Evolutionary conservation across 139 green algal species (phyloP), one percentile per base, ranked within the genome.

Genomic region (Tetradesmus lagerheimii): DNA sequence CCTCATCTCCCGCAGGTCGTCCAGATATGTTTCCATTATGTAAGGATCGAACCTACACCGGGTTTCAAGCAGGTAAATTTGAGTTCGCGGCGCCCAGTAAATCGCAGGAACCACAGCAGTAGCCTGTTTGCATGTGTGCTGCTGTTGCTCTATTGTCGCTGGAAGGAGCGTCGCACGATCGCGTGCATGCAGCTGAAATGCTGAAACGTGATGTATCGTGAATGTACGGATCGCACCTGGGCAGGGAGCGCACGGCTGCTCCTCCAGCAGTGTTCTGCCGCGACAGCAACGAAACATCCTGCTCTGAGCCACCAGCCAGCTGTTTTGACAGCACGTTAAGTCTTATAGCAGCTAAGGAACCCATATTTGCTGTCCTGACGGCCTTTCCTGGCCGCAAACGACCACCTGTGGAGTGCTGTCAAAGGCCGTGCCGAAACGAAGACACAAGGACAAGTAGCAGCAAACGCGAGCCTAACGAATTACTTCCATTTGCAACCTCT

Each of bases 21-120:
- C 91, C 20, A 93, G 45, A 74, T 93, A 93, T 1, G 75, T 90
- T 45, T 93, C 91, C 80, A 93, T 85, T 9, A 91, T 80, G 57
- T 93, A 91, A 2, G 87, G 57, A 75, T 91, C 87, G n/a, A 93
- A 93, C 31, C 53, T 67, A 20, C n/a, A 2, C 47, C 18, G 47
- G 47, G 12, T 11, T 62, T 11, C 6, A 62, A 14, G 47, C 12
- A 18, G 8, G 12, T 62, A 14, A 6, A 23, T 20, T 31, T 71
- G 23, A 71, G 57, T 14, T 23, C 12, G 8, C 8, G 47, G 47
- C 20, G 47, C 47, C 43, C 8, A 62, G 12, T 20, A 62, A 14
- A 14, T 71, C 16, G 57, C 57, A 71, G 57, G 57, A 71, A 71
- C 2, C 23, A 71, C 8, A n/a, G 57, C 57, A 71, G 53, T 15